Percentiles rank a stretch among this genome's conserved stretches.
These are phyloP conservation scores for Termitomyces sp. DNA, from an alignment of 768 basidiomycete genomes.

Conservation along the genomic window DNA sequence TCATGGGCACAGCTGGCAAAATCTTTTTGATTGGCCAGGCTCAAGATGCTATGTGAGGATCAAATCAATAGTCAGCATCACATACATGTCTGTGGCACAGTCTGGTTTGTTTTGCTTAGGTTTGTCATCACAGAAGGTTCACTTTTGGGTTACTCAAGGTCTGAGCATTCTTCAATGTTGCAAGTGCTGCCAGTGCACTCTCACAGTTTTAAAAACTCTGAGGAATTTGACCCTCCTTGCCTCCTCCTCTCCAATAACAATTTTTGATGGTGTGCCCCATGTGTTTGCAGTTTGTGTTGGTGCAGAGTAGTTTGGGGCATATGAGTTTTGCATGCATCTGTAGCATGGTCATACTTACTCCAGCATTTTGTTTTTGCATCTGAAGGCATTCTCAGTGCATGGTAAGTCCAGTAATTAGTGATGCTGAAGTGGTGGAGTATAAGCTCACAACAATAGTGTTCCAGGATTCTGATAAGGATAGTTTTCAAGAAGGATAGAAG, in stretches of 20 bases:
- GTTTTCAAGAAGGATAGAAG: too few relatives aligned
- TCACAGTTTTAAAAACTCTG: background rate
- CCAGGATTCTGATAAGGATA: background rate
- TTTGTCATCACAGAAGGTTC: too few relatives aligned
- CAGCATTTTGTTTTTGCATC: background rate
- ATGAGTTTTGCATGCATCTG: background rate
- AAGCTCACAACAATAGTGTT: background rate
- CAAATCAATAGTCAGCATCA: too few relatives aligned
- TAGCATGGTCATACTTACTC: background rate
- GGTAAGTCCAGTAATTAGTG: background rate
- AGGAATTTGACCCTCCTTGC: background rate
- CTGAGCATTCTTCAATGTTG: background rate
- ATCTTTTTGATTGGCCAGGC: too few relatives aligned
- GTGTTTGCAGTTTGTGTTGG: background rate
- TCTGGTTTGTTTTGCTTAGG: too few relatives aligned
- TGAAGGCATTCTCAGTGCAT: background rate
- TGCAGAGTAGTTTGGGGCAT: background rate
- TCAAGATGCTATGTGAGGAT: too few relatives aligned
- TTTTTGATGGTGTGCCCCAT: background rate
- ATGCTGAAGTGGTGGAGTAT: background rate
- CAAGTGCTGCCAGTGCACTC: background rate
- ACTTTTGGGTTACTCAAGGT: too few relatives aligned
- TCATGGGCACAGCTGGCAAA: too few relatives aligned
- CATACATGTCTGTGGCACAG: too few relatives aligned
- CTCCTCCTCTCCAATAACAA: background rate